phyloP scores from a whole-genome alignment of 148 eudicot genomes.

The Persicaria tinctoria region DNA sequence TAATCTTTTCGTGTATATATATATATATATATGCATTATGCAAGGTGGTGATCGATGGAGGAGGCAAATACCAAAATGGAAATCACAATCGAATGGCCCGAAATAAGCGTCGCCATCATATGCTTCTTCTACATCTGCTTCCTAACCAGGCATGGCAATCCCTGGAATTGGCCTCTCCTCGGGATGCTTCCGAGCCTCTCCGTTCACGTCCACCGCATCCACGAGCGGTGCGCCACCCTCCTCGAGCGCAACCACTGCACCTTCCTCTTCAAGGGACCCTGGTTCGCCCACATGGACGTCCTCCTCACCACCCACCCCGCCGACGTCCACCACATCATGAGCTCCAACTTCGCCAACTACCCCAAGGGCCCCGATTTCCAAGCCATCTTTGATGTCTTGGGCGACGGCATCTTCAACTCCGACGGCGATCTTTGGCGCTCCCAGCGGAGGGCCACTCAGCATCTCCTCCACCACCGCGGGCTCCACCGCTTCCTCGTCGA shows the following conservation, averaged over 20 bases:
- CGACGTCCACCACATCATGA: constrained; percentile 16
- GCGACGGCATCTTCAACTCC: constrained; percentile 13
- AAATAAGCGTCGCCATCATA: too few relatives aligned
- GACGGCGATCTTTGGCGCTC: constrained; percentile 10
- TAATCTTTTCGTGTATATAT: too few relatives aligned
- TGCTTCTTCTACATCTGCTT: too few relatives aligned
- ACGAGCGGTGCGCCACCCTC: background rate
- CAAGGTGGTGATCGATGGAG: too few relatives aligned
- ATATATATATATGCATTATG: too few relatives aligned
- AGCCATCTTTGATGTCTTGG: constrained; percentile 11
- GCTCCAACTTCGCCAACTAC: constrained; percentile 9
- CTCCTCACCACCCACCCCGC: constrained; percentile 9
- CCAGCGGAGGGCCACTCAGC: background rate
- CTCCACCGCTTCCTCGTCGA: background rate
- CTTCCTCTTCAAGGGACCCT: background rate
- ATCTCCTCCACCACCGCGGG: background rate
- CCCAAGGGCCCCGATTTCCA: constrained; percentile 12
- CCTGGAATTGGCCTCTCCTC: constrained; percentile 7
- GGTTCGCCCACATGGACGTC: constrained; percentile 1
- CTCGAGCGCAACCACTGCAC: background rate
- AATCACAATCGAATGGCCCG: too few relatives aligned
- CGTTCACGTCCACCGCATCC: background rate
- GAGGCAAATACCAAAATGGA: too few relatives aligned
- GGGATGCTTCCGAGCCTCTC: constrained; percentile 4
- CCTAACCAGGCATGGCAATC: too few relatives aligned